Evolutionary conservation across 495 filamentous ascomycete genomes (phyloP).

Genomic region (Chaetomium tenue): DNA sequence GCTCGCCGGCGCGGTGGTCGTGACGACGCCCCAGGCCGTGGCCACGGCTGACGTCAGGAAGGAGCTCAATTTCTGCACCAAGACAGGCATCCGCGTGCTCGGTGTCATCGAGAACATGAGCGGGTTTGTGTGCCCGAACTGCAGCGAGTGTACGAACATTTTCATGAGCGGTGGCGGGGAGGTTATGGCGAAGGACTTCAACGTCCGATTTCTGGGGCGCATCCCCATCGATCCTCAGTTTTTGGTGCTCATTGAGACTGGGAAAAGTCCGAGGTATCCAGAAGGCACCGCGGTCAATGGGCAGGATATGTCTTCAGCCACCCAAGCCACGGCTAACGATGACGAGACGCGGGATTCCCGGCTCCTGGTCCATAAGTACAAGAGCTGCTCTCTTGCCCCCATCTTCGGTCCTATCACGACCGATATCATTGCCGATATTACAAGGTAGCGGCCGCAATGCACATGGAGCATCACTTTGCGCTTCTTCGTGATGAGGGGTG

Average conservation of each 20-base stretch:
- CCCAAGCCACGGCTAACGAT: background rate
- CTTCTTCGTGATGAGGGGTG: too few species aligned
- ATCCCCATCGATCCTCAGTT: constrained; percentile 84
- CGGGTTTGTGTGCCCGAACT: constrained; percentile 93
- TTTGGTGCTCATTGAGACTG: constrained; percentile 54
- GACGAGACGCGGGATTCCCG: constrained; percentile 50
- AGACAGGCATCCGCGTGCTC: constrained; percentile 76
- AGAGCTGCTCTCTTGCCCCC: constrained; percentile 68
- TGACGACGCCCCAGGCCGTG: constrained; percentile 94
- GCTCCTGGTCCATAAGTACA: constrained; percentile 74
- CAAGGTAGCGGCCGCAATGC: background rate
- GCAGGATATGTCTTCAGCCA: constrained; percentile 41
- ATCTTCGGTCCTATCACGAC: constrained; percentile 65
- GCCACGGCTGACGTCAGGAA: constrained; percentile 91
- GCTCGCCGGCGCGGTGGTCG: constrained; percentile 79
- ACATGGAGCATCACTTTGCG: background rate
- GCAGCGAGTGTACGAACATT: constrained; percentile 87
- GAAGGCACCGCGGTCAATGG: constrained; percentile 50
- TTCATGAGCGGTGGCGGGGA: constrained; percentile 87
- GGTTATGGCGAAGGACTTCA: constrained; percentile 84
- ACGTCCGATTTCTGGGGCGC: constrained; percentile 77
- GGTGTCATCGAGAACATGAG: constrained; percentile 98
- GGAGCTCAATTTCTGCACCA: constrained; percentile 92
- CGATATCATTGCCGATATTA: constrained; percentile 27
- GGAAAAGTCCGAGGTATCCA: constrained; percentile 50